phyloP scores from a whole-genome alignment of 345 rosid species.

The Litchi chinensis region DNA sequence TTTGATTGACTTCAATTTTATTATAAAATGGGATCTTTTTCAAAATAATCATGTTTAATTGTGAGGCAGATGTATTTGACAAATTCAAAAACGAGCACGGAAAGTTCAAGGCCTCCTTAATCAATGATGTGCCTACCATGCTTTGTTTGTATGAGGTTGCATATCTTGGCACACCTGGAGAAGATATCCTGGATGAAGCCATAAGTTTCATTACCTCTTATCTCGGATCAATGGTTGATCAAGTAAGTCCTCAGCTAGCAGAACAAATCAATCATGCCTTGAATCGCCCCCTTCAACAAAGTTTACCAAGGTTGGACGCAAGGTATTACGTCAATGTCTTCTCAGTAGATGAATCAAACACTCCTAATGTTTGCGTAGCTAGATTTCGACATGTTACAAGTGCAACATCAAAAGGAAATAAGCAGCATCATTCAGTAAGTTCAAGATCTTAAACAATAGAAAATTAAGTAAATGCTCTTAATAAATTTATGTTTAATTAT shows the following conservation, averaged over 20 bases:
- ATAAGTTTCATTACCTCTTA: constrained; percentile 16
- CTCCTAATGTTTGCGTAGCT: too few species aligned
- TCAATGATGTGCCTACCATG: constrained; percentile 8
- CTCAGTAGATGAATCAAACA: neutral
- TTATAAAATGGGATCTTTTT: too few species aligned
- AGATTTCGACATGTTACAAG: too few species aligned
- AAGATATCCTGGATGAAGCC: constrained; percentile 27
- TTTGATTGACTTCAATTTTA: too few species aligned
- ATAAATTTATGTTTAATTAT: too few species aligned
- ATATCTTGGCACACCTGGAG: constrained; percentile 18
- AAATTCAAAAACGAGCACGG: constrained; percentile 10
- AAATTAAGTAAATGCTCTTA: too few species aligned
- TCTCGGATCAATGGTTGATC: constrained; percentile 6
- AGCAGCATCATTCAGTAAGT: too few species aligned
- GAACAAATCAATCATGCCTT: neutral
- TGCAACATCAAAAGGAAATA: too few species aligned
- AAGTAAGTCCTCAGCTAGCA: neutral
- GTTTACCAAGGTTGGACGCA: constrained; percentile 21
- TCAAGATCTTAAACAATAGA: too few species aligned
- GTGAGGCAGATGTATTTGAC: neutral
- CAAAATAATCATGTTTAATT: neutral
- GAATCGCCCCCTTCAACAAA: constrained; percentile 12
- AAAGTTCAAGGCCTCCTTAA: constrained; percentile 16
- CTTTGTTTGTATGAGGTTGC: constrained; percentile 21
- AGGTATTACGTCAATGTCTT: constrained; percentile 26